Evolutionary conservation across 495 filamentous ascomycete species (phyloP).

Genomic region (Hyaloscypha finlandica): DNA sequence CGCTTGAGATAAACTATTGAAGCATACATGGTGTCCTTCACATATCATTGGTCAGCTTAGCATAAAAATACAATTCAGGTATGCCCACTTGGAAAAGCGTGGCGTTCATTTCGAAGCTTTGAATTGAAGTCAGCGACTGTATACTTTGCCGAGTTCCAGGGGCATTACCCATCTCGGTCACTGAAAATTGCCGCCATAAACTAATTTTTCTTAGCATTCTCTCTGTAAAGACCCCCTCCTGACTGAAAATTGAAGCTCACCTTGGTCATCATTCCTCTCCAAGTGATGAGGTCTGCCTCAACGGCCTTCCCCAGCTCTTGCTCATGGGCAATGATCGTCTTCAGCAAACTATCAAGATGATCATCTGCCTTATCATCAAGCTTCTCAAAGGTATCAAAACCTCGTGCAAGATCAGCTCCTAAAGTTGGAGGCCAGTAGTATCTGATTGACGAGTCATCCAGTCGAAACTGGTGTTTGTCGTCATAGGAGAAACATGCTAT

Average conservation of each 20-base stretch:
- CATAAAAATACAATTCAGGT: conserved; percentile 4
- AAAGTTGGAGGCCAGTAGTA: conserved; percentile 86
- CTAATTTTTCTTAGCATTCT: conserved; percentile 42
- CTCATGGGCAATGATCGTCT: conserved; percentile 73
- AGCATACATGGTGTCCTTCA: conserved; percentile 74
- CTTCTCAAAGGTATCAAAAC: conserved; percentile 82
- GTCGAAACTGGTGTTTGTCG: conserved; percentile 70
- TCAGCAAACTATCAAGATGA: conserved; percentile 83
- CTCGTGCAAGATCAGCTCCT: conserved; percentile 69
- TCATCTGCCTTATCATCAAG: conserved; percentile 81
- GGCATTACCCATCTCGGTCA: conserved; percentile 70
- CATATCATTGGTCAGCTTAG: conserved; percentile 25
- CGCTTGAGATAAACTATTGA: neutral
- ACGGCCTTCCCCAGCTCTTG: conserved; percentile 62
- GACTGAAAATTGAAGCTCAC: conserved; percentile 39
- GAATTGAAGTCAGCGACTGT: conserved; percentile 11
- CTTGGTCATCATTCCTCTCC: conserved; percentile 99
- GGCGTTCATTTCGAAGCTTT: conserved; percentile 94
- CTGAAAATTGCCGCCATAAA: conserved; percentile 86
- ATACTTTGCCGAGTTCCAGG: neutral
- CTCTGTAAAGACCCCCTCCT: too few relatives aligned
- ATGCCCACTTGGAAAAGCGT: conserved; percentile 79
- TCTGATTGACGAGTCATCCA: conserved; percentile 73
- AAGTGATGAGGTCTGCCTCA: conserved; percentile 83
- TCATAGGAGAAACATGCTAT: conserved; percentile 92